These are phyloP conservation scores for Mortierella claussenii DNA, from an alignment of 192 early-diverging fungal species.

Conservation along the genomic window DNA sequence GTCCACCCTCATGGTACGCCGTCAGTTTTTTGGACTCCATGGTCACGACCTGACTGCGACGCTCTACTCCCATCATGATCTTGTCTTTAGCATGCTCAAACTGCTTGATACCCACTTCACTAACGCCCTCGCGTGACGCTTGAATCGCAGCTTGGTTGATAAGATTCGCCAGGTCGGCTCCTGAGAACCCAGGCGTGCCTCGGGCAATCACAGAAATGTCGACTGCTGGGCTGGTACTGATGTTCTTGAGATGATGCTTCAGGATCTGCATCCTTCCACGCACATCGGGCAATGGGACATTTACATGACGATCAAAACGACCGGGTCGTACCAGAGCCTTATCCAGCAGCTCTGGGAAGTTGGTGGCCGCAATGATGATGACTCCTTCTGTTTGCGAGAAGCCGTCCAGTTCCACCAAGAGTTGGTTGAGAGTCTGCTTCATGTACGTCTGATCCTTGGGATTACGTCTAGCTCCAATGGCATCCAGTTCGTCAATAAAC, in stretches of 20 bases:
- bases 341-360: slow-evolving; percentile 96
- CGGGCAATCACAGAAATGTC: slow-evolving; percentile 88
- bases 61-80: slow-evolving; percentile 98
- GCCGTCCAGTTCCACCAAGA: slow-evolving; percentile 99
- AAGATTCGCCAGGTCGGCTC: slow-evolving; percentile 98
- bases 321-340: slow-evolving; percentile 97
- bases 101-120: slow-evolving; percentile 79
- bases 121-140: slow-evolving; percentile 84
- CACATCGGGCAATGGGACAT: slow-evolving; percentile 97
- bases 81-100: slow-evolving; percentile 99
- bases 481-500: slow-evolving; percentile 99
- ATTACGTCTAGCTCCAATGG: slow-evolving; percentile 94
- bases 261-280: slow-evolving; percentile 93
- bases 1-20: slow-evolving; percentile 99
- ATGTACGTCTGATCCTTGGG: slow-evolving; percentile 95
- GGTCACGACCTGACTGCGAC: slow-evolving; percentile 91
- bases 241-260: slow-evolving; percentile 87
- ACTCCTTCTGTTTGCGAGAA: slow-evolving; percentile 97
- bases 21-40: slow-evolving; percentile 89
- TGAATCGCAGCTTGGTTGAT: slow-evolving; percentile 98
- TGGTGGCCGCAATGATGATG: slow-evolving; percentile 99
- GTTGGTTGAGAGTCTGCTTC: slow-evolving; percentile 98
- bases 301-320: slow-evolving; percentile 94
- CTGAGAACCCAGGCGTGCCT: slow-evolving; percentile 99
- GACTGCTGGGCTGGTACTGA: slow-evolving; percentile 76